Conservation (phyloP, 257 asterid species). For the Lycium ferocissimum region DNA sequence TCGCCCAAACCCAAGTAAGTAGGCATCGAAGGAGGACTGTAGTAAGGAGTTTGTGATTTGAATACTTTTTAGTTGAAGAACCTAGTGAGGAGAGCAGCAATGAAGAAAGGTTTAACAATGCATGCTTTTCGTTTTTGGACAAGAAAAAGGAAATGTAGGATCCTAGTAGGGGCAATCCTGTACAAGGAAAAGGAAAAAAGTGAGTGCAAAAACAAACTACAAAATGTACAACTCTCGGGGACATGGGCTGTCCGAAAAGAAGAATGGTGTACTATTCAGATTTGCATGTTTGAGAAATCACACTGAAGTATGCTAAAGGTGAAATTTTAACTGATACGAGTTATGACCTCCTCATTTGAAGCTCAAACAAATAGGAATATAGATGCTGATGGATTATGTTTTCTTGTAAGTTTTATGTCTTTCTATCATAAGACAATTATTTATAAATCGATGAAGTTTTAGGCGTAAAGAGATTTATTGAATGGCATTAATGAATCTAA, state of each 20-base stretch:
- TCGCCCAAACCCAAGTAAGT: too few relatives aligned
- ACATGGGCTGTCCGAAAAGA: background rate
- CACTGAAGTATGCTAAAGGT: background rate
- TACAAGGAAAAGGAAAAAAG: background rate
- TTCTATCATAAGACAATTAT: background rate
- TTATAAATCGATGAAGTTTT: background rate
- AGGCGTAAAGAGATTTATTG: background rate
- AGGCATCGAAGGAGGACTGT: too few relatives aligned
- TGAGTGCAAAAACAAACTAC: background rate
- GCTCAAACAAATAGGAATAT: constrained; percentile 1
- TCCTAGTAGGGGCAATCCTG: background rate
- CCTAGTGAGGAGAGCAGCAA: background rate
- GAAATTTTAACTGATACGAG: background rate
- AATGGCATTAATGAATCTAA: background rate
- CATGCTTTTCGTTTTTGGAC: background rate
- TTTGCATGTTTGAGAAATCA: background rate
- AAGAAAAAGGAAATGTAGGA: background rate
- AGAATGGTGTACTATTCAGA: background rate
- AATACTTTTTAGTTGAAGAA: too few relatives aligned
- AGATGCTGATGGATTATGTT: background rate
- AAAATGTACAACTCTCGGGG: background rate
- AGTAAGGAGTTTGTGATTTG: too few relatives aligned
- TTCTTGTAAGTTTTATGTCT: background rate
- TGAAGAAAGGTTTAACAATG: background rate
- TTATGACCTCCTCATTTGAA: background rate